Conservation (phyloP, 768 basidiomycete genomes). For the Hygrocybe coccinea region DNA sequence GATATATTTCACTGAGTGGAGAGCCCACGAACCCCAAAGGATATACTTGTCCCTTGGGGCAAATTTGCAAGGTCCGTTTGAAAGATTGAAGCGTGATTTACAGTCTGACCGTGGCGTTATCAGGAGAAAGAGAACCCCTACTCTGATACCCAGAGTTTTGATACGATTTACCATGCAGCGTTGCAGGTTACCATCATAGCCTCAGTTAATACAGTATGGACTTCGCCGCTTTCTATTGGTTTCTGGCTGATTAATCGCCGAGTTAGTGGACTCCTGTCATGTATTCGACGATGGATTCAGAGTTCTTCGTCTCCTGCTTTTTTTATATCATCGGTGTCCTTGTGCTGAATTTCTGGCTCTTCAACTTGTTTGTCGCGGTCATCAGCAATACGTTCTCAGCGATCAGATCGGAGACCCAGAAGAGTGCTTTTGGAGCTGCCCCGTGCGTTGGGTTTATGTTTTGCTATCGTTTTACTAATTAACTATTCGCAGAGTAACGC, state of each 20-base stretch:
- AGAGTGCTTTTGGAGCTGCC: constrained; percentile 87
- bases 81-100: background rate
- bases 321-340: constrained; percentile 84
- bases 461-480: background rate
- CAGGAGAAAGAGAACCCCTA: constrained; percentile 67
- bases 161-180: constrained; percentile 76
- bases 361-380: constrained; percentile 93
- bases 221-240: background rate
- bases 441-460: constrained; percentile 43
- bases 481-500: constrained; percentile 23
- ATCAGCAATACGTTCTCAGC: constrained; percentile 90
- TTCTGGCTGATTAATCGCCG: background rate
- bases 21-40: constrained; percentile 52
- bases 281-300: constrained; percentile 86
- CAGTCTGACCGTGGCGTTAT: background rate
- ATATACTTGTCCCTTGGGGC: constrained; percentile 84
- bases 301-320: constrained; percentile 81
- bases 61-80: constrained; percentile 63
- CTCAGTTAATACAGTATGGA: constrained; percentile 68
- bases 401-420: constrained; percentile 79
- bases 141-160: constrained; percentile 70
- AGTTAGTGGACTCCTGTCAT: constrained; percentile 71
- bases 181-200: constrained; percentile 85
- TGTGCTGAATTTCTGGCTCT: constrained; percentile 89
- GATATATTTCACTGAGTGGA: constrained; percentile 30